Base-by-base conservation (phyloP, 1,284 basidiomycete genomes). In the Thecaphora thlaspeos region DNA sequence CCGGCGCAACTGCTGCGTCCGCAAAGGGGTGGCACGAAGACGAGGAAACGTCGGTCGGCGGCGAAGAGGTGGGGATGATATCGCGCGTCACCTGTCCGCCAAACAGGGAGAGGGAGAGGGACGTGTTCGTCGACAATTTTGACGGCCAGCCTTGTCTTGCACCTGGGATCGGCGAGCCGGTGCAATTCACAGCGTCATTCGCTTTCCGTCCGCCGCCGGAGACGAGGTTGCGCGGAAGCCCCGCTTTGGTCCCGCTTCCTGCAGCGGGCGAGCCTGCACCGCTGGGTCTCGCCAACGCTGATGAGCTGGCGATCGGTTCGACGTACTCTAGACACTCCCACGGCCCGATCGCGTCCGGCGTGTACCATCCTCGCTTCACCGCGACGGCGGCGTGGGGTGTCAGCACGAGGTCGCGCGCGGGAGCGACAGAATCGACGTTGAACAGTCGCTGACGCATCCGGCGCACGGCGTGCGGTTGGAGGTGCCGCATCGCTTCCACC, bases 311-410 rank as follows among this genome's bases (percentile, higher is more conserved):
- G 10, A 45, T 19, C 30, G 48, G 43, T 3, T 61, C 58, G 19
- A 65, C 42, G 38, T 65, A 65, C 48, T 65, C 62, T 12, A 54
- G 55, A 26, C 62, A 61, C 18, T 65, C 58, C 62, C 58, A 65
- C 14, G 62, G 55, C 41, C 54, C 55, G 46, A 51, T n/a, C 21
- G 48, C 55, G 2, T 49, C 54, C 26, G 54, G 36, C 10, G 50
- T 46, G n/a, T 46, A 65, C 58, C 58, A 65, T 4, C 61, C 61
- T 12, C 39, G 28, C 41, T 42, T 42, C 10, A 60, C 23, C 10
- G 61, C 61, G 24, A 54, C 50, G 3, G 46, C 43, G 15, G 57
- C 54, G 45, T 48, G 54, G 14, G 48, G 32, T 1, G 61, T 49
- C 4, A 55, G 47, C 17, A 64, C 48, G 42, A 50, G 50, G 24